These are phyloP conservation scores for Coemansia sp. DNA, from an alignment of 192 early-diverging fungal species.

Conservation along the genomic window DNA sequence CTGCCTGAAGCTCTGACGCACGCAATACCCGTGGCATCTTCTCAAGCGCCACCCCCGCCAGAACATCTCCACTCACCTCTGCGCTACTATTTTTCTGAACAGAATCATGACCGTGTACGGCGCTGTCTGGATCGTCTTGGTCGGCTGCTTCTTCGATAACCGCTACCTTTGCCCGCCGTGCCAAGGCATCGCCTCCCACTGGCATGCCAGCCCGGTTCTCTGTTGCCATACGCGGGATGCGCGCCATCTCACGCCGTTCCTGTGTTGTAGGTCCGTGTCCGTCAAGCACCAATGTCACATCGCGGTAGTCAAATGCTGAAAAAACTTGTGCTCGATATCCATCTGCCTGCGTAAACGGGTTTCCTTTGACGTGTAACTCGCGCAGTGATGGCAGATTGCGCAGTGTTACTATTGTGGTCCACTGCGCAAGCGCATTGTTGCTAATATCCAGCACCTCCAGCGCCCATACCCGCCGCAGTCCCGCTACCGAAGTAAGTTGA, in stretches of 20 bases:
- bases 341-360: constrained; percentile 30
- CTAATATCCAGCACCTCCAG: constrained; percentile 39
- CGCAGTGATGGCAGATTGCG: constrained; percentile 44
- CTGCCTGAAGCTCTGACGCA: constrained; percentile 45
- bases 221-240: constrained; percentile 47
- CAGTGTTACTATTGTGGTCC: constrained; percentile 24
- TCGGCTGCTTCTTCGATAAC: constrained; percentile 50
- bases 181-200: constrained; percentile 2
- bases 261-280: constrained; percentile 25
- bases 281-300: constrained; percentile 36
- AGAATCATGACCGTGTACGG: background rate
- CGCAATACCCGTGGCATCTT: constrained; percentile 37
- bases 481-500: constrained; percentile 18
- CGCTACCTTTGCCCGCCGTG: constrained; percentile 45
- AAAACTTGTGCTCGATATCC: constrained; percentile 36
- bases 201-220: constrained; percentile 15
- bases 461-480: constrained; percentile 46
- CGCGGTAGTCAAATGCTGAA: constrained; percentile 51
- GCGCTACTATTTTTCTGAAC: background rate
- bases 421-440: constrained; percentile 28
- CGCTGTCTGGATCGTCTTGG: background rate
- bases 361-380: constrained; percentile 28
- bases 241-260: constrained; percentile 47
- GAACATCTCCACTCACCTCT: background rate
- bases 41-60: constrained; percentile 7